Conservation (phyloP, 768 basidiomycete species). For the Kwoniella dejecticola region DNA sequence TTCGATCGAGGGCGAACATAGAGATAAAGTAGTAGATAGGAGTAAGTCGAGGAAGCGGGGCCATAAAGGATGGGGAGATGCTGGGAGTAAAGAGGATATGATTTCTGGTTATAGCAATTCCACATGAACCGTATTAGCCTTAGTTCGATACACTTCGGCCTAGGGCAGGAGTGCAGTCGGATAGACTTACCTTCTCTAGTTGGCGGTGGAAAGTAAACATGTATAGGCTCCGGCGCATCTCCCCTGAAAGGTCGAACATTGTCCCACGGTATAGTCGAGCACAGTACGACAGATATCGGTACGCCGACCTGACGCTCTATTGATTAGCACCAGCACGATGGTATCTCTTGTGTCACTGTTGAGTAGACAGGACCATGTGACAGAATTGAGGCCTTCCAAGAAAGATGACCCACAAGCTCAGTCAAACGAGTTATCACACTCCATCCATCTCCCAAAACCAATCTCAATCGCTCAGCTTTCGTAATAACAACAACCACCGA, state of each 20-base stretch:
- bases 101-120: conserved; percentile 27
- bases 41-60: conserved; percentile 52
- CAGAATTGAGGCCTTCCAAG: too few relatives aligned
- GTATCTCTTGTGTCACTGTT: too few relatives aligned
- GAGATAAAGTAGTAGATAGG: conserved; percentile 36
- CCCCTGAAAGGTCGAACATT: conserved; percentile 43
- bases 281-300: conserved; percentile 39
- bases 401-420: conserved; percentile 42
- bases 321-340: too few relatives aligned
- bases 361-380: too few relatives aligned
- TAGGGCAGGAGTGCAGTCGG: background rate
- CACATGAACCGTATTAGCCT: background rate
- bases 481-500: conserved; percentile 30
- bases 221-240: conserved; percentile 48
- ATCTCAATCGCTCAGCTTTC: conserved; percentile 36
- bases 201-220: conserved; percentile 39
- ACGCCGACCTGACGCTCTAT: too few relatives aligned
- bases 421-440: conserved; percentile 42
- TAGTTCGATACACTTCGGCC: background rate
- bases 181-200: conserved; percentile 39
- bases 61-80: conserved; percentile 45
- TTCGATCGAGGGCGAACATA: conserved; percentile 26
- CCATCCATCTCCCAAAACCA: conserved; percentile 41
- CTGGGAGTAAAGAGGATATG: conserved; percentile 23
- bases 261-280: conserved; percentile 48